phyloP scores from a whole-genome alignment of 2,329 filamentous ascomycete genomes.

The Ophiocordyceps camponoti-saundersi region DNA sequence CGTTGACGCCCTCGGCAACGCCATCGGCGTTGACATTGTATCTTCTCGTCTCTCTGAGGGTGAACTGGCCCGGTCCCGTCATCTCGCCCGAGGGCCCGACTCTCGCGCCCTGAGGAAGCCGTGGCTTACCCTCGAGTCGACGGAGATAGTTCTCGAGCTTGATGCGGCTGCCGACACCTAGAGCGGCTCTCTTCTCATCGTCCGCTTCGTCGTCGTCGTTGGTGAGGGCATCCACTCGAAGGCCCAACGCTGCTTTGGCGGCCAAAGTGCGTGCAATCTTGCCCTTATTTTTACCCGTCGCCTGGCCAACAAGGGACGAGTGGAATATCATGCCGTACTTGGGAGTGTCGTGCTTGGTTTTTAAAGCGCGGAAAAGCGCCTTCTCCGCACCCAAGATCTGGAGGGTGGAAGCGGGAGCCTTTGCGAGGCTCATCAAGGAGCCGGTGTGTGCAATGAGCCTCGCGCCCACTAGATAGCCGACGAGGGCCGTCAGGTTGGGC shows the following conservation, averaged over 20 bases:
- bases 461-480: constrained; percentile 87
- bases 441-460: constrained; percentile 89
- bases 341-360: constrained; percentile 98
- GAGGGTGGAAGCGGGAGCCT: constrained; percentile 86
- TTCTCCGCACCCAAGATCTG: constrained; percentile 98
- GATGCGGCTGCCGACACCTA: constrained; percentile 56
- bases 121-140: constrained; percentile 76
- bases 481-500: constrained; percentile 82
- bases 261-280: constrained; percentile 96
- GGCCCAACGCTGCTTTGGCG: constrained; percentile 80
- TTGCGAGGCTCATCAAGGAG: constrained; percentile 86
- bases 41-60: constrained; percentile 80
- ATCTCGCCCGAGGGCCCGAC: constrained; percentile 58
- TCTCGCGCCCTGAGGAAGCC: constrained; percentile 57
- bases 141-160: constrained; percentile 63
- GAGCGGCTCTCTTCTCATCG: constrained; percentile 73
- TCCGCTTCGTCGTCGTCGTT: constrained; percentile 51
- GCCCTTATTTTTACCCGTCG: constrained; percentile 95
- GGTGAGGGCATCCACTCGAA: constrained; percentile 70
- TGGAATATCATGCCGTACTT: constrained; percentile 96
- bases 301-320: constrained; percentile 86
- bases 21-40: constrained; percentile 94
- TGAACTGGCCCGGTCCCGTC: constrained; percentile 58
- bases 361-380: constrained; percentile 91
- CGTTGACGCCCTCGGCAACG: constrained; percentile 41